phyloP scores from a whole-genome alignment of 129 eudicot genomes.

The Mikania micrantha region DNA sequence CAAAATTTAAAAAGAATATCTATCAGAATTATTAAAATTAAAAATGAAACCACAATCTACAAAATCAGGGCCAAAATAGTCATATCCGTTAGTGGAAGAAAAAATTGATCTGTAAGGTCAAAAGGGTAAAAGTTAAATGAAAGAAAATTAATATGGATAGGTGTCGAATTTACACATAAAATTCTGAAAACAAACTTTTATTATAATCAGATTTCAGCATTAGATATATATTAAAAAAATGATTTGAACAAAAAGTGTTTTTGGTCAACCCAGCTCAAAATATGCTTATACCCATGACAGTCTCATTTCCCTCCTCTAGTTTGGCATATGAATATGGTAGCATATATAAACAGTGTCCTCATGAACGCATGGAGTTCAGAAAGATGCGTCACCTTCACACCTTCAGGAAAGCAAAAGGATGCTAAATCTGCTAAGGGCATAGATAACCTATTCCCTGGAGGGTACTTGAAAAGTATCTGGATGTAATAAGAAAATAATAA shows the following conservation, averaged over 20 bases:
- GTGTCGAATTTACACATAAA: neutral
- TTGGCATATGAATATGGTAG: constrained; percentile 4
- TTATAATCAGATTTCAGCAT: neutral
- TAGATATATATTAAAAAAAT: neutral
- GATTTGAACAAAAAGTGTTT: neutral
- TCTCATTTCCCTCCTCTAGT: neutral
- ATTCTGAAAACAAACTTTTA: no score
- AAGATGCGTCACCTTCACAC: constrained; percentile 73
- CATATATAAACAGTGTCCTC: constrained; percentile 1
- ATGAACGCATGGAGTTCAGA: neutral
- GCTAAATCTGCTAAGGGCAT: constrained; percentile 72
- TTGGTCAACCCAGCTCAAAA: neutral
- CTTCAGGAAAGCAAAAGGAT: constrained; percentile 87
- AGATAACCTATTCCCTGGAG: constrained; percentile 68
- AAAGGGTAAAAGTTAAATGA: neutral
- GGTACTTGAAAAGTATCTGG: constrained; percentile 77
- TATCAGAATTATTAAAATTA: neutral
- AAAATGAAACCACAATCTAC: neutral
- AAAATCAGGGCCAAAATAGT: constrained; percentile 5
- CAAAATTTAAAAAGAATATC: neutral
- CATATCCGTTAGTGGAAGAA: constrained; percentile 3
- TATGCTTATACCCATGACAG: neutral
- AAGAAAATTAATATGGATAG: neutral
- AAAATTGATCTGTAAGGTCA: constrained; percentile 3
- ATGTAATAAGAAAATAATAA: neutral